Percentiles rank a stretch among this genome's conserved stretches.
These are phyloP conservation scores for Leishmania gerbilli DNA, from an alignment of 208 protist species.

Conservation along the genomic window DNA sequence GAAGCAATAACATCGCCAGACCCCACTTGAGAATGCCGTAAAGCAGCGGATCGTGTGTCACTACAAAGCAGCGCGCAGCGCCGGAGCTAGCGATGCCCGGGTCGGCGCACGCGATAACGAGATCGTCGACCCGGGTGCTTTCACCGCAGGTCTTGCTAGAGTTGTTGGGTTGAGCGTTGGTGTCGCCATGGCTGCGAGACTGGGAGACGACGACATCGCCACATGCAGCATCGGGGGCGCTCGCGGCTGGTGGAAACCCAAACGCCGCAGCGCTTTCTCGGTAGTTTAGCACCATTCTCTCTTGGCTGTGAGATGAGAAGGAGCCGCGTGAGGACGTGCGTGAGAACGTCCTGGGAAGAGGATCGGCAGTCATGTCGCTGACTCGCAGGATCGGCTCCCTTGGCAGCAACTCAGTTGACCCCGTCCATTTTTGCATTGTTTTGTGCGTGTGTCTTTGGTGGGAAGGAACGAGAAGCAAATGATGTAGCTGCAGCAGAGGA, in stretches of 20 bases:
- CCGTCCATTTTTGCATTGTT: not conserved
- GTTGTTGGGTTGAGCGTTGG: not conserved
- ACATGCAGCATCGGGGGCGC: not conserved
- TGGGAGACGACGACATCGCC: not conserved
- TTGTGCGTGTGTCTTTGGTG: not conserved
- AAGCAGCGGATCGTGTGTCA: constrained; percentile 30
- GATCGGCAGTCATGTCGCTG: not conserved
- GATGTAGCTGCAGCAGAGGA: not conserved
- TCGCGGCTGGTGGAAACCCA: not conserved
- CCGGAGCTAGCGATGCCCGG: not conserved
- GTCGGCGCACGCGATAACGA: not conserved
- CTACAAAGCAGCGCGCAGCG: constrained; percentile 15
- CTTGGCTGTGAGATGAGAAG: not conserved
- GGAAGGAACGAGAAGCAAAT: not conserved
- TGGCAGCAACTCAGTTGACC: not conserved
- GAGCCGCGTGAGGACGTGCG: not conserved
- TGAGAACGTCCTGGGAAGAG: not conserved
- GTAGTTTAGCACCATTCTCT: not conserved
- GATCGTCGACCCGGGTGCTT: not conserved
- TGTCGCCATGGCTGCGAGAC: constrained; percentile 5
- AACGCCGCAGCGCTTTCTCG: not conserved
- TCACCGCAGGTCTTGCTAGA: not conserved
- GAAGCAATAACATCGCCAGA: constrained; percentile 13
- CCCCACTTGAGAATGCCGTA: constrained; percentile 29
- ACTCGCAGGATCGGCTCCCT: not conserved